Evolutionary conservation across 495 filamentous ascomycete species (phyloP), one percentile per base, ranked within the genome.

Genomic region (Penicillium samsonianum): DNA sequence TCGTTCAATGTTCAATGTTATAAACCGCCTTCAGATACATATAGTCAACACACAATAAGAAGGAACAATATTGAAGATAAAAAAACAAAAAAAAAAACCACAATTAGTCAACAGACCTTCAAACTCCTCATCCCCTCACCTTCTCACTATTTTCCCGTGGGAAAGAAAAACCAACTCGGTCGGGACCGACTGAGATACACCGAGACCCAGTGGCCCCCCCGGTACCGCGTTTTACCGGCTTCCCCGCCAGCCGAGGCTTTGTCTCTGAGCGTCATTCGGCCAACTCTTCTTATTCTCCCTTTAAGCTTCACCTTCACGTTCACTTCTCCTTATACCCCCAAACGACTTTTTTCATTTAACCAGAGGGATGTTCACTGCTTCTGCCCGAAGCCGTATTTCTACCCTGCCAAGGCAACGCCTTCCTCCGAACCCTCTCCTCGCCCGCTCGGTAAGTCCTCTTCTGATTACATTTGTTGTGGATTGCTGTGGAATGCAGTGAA

Each of bases 281-380:
- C 30, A 33, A n/a, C 4, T 25, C 33, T n/a, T 45, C 35, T 57
- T 52, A 25, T 50, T 44, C 53, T 46, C 58, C 50, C 47, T 47
- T 40, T 33, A 5, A 33, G 30, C 30, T 33, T 16, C 12, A 53
- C 25, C 38, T 53, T 25, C 31, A 33, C 28, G 14, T 50, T 23
- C 49, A 52, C 22, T 41, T 58, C 41, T 26, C 52, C 45, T 42
- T 19, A 59, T 26, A 44, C 44, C 23, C 23, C 23, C 30, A 62
- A 56, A 70, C 51, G 48, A 38, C 57, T 58, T 41, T n/a, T 14
- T 51, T 19, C 25, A 30, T 16, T 25, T 17, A 41, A 52, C 25
- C 62, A 65, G 63, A 76, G 74, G 70, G 59, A 79, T 79, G 76
- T 79, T 79, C 67, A 71, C 74, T 64, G 73, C 75, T 67, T 69